phyloP scores from a whole-genome alignment of 75 land plant genomes.

The Larix kaempferi region DNA sequence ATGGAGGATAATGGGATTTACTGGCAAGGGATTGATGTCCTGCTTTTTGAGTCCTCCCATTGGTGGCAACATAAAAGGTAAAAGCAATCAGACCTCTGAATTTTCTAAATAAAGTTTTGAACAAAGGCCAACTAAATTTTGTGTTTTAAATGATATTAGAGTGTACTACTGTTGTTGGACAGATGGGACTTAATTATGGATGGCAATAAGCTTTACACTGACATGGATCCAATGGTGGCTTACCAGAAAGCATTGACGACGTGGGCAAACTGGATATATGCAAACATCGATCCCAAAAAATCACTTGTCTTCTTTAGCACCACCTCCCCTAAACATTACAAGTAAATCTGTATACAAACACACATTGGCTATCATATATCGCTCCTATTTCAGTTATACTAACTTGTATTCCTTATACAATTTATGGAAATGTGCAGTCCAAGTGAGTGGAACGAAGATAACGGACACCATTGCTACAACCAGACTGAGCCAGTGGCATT shows the following conservation, averaged over 20 bases:
- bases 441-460: conserved; percentile 13
- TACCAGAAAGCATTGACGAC: conserved; percentile 31
- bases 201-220: neutral
- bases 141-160: too few species aligned
- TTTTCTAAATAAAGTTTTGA: too few species aligned
- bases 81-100: too few species aligned
- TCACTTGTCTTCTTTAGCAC: conserved; percentile 37
- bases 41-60: conserved; percentile 80
- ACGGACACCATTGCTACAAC: conserved; percentile 58
- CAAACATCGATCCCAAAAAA: conserved; percentile 11
- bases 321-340: conserved; percentile 35
- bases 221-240: conserved; percentile 9
- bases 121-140: too few species aligned
- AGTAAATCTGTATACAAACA: neutral
- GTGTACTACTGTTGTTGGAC: neutral
- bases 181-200: neutral
- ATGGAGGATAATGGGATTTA: conserved; percentile 50
- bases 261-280: conserved; percentile 31
- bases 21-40: conserved; percentile 54
- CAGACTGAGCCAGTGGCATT: conserved; percentile 38
- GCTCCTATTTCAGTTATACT: neutral
- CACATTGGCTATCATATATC: neutral
- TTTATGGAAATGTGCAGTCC: too few species aligned
- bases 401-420: too few species aligned
- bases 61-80: conserved; percentile 42